Base-by-base conservation (phyloP, 371 early-diverging fungal species). In the Saksenaea vasiformis region DNA sequence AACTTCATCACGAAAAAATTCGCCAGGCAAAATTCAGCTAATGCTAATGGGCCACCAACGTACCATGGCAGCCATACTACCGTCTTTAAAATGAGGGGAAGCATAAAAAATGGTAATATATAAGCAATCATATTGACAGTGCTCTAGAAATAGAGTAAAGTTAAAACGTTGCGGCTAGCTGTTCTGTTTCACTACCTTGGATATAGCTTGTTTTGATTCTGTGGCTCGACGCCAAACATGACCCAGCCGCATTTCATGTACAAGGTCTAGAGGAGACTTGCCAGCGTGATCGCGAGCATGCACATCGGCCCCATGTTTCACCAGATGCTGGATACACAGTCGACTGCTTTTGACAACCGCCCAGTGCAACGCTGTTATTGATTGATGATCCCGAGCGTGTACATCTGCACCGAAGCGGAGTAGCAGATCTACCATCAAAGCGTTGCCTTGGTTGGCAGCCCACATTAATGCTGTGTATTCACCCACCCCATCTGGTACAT, bases 401-500 rank as follows among this genome's bases (percentile, higher is more conserved):
- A 72, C 78, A 47, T 47, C 51, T 1, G 51, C 51, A 47, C 51
- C 51, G 24, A 47, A 47, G 22, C 51, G 51, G 4, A 47, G 51
- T 19, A 47, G 51, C 51, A 47, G 51, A 22, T 47, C 51, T 10
- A 47, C 51, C 51, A 47, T 47, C 51, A 47, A 47, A 22, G 51
- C 51, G 1, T 47, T 47, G 19, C 51, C 51, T 11, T 47, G 51
- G 24, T 47, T 47, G 51, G 51, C 51, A 22, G 51, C 51, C 51
- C 51, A 80, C 81, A 85, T 65, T 9, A 89, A 68, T 13, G 74
- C 78, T 17, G 78, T 78, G 79, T 94, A 94, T 56, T 91, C 92
- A 11, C 89, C 88, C 62, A 86, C 80, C 44, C 84, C 72, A 27
- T 92, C 92, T 0, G 94, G 93, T 3, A 93, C 94, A 11, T 68